Percentiles rank a stretch among this genome's conserved stretches.
phyloP scores from a whole-genome alignment of 495 filamentous ascomycete genomes.

The Aspergillus campestris region DNA sequence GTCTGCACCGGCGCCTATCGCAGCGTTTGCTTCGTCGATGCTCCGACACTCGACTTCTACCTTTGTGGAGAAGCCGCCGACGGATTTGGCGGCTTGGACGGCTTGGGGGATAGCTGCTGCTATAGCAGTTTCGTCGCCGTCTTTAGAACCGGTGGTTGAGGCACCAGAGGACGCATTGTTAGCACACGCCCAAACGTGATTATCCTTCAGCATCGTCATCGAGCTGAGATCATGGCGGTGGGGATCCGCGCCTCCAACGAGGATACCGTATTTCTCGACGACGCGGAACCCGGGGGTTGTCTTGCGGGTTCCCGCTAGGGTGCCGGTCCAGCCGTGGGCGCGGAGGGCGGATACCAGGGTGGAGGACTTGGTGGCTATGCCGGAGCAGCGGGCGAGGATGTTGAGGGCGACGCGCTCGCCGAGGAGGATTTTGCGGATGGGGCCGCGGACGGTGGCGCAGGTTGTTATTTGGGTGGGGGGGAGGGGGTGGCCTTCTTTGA shows the following conservation, averaged over 20 bases:
- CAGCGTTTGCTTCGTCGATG: conserved; percentile 81
- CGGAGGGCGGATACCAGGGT: conserved; percentile 45
- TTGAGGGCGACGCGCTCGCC: conserved; percentile 93
- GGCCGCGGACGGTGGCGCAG: conserved; percentile 77
- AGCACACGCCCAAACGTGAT: conserved; percentile 82
- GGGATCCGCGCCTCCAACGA: conserved; percentile 82
- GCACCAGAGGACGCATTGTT: conserved; percentile 28
- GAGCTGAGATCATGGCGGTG: conserved; percentile 85
- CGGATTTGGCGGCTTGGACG: conserved; percentile 73
- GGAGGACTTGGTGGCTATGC: conserved; percentile 66
- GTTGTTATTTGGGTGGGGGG: conserved; percentile 40
- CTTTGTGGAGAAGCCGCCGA: conserved; percentile 83
- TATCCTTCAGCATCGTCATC: conserved; percentile 99
- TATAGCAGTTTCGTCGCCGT: conserved; percentile 13
- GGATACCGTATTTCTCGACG: conserved; percentile 96
- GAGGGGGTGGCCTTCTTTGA: conserved; percentile 63
- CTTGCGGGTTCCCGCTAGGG: conserved; percentile 91
- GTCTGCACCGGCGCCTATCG: conserved; percentile 84
- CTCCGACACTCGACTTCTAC: conserved; percentile 92
- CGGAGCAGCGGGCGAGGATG: conserved; percentile 83
- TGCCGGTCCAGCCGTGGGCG: conserved; percentile 63
- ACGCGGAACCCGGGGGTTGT: conserved; percentile 93
- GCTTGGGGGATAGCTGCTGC: conserved; percentile 71
- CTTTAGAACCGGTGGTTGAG: conserved; percentile 2
- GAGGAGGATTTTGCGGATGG: conserved; percentile 75